Evolutionary conservation across 352 stramenopile species (phyloP).

Genomic region (Blastocystis sp.): DNA sequence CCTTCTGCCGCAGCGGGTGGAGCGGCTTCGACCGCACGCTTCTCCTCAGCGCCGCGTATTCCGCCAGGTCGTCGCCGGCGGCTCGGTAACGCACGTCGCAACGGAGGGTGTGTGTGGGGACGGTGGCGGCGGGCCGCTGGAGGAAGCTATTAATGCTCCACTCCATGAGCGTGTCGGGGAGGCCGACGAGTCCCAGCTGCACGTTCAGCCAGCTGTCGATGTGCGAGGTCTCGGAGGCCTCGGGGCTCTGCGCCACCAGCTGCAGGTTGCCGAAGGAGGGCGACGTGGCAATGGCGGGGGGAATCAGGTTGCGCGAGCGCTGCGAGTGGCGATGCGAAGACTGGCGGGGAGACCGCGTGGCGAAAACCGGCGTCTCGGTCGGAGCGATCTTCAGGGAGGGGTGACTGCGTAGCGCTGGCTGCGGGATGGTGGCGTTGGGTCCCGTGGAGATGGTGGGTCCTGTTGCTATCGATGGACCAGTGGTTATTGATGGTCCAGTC

Average conservation of each 20-base stretch:
- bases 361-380: not conserved
- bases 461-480: no score
- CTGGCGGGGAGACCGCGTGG: not conserved
- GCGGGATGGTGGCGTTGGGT: not conserved
- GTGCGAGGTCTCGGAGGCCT: not conserved
- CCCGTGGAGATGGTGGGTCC: not conserved
- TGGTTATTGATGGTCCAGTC: no score
- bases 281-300: not conserved
- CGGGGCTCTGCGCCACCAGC: not conserved
- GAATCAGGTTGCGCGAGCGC: not conserved
- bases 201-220: conserved; percentile 18
- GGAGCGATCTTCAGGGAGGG: not conserved
- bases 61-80: not conserved
- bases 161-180: conserved; percentile 24
- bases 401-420: not conserved
- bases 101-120: not conserved
- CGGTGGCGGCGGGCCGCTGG: not conserved
- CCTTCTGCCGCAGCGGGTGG: not conserved
- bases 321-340: not conserved
- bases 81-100: not conserved
- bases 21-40: not conserved
- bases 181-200: conserved; percentile 25
- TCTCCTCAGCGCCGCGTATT: not conserved
- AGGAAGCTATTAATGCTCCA: conserved; percentile 43
- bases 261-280: conserved; percentile 28